Evolutionary conservation across 345 rosid species (phyloP), one percentile per base, ranked within the genome.

Genomic region (Salix suchowensis): DNA sequence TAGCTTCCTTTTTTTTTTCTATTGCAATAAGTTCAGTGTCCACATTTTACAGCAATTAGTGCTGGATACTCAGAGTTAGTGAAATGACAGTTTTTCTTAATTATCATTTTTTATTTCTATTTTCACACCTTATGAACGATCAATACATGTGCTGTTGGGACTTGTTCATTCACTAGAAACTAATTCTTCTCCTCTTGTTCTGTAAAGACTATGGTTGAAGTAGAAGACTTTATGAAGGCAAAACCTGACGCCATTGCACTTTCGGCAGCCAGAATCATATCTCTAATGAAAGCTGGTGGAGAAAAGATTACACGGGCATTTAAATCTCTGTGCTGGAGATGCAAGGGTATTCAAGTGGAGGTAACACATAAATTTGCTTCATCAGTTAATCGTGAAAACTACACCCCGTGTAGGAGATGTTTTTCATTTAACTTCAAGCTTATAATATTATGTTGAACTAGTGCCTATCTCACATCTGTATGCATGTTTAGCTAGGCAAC

Each of bases 321-420:
- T 54, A 89, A 78, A 71, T 90, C 98, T 69, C 72, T 96, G 67
- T 91, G 99, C 80, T 93, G 90, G 86, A 89, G 92, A 87, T 84
- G 87, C 74, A 91, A 91, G 81, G 89, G 94, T 65, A 86, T 96
- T 66, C 97, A 87, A 83, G 97, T 89, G 32, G 98, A 96, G 98
- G 99, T 96, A 89, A 87, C 28, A 67, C 26, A 26, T 30, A 19
- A 55, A 70, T 78, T 67, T 71, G 40, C 13, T 3, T 55, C 64
- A 58, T 58, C 28, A 64, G 77, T 30, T 60, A 68, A 44, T 24
- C 79, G 62, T 3, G 42, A 65, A 34, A 14, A 39, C 19, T 30
- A 10, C 37, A 76, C 28, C 48, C 30, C 64, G 21, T 68, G 50
- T n/a, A 9, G 39, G 34, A 55, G 58, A 32, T 7, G 52, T 34